Base-by-base conservation (phyloP, 257 asterid genomes). In the Striga asiatica region DNA sequence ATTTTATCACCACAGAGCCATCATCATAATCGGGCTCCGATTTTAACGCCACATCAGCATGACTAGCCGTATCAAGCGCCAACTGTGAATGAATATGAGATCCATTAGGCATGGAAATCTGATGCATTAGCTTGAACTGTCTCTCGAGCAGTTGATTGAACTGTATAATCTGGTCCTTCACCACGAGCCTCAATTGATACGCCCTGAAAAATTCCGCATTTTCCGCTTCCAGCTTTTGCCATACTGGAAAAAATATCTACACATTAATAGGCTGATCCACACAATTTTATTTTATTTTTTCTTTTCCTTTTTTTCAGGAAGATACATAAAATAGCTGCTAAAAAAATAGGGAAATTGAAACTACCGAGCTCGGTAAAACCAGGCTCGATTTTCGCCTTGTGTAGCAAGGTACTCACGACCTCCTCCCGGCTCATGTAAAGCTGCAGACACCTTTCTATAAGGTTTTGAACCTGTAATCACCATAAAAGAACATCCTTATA, bases 361-460 rank as follows among this genome's bases (percentile, higher is more conserved):
- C 27, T 87, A 91, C 98, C 95, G 37, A 91, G 89, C 71, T 87
- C 96, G 6, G 98, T 91, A 76, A 87, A 91, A 50, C 82, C 87
- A 35, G 96, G 96, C 79, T 91, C 98, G 28, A 91, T 84, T 71
- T 84, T 84, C 23, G 98, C 98, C 64, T 87, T 87, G 54, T 73
- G 75, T 57, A 78, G 69, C 66, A 87, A 80, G 59, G 94, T 81
- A 66, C 60, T 78, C 68, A 91, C 83, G 49, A 84, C 98, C 71
- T 91, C 98, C 54, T 65, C 74, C 76, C 82, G 85, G 70, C 76
- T 82, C 98, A 87, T 91, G 86, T 91, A 91, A 52, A 87, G 96
- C 75, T 91, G 98, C 71, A 91, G 95, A 63, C 98, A 91, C 74
- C 96, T 80, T 75, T 89, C 98, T 51, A 89, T 89, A 49, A 91